Base-by-base conservation (phyloP, 805 yeast genomes). In the Ogataea parapolymorpha region DNA sequence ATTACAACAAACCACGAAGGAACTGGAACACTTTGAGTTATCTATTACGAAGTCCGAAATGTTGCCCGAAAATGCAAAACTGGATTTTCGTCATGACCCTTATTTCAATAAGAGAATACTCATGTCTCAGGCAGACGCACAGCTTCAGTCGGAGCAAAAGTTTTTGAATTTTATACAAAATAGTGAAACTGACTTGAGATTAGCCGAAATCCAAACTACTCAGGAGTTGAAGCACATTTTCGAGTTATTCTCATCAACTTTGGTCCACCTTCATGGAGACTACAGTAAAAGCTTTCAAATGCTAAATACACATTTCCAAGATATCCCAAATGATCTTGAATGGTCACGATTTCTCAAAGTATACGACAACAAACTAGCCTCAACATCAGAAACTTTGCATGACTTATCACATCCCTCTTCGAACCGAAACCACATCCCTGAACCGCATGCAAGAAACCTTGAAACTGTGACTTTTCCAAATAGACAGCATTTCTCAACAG, bases 71-170 rank as follows among this genome's bases (percentile, higher is more conserved):
- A 30, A 24, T 3, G 22, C 31, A 10, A 62, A 59, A 39, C 44
- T 63, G 6, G 74, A 71, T 24, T 60, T 63, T 38, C 55, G 59
- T 33, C 58, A 58, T 27, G 81, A 75, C 48, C 81, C 81, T 5
- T 75, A 68, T 47, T 50, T 74, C 20, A 46, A 66, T 32, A 67
- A 68, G 50, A 67, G 78, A 38, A 32, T 45, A 3, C 59, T 70
- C 3, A 41, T 64, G 20, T 51, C 56, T 32, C 57, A 64, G 33
- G 69, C 75, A 4, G 63, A 61, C 10, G 56, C 51, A 22, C 80
- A 75, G 55, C 49, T 75, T 22, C 56, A 55, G 29, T 66, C 66
- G 48, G 80, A 76, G 53, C 73, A 75, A 52, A 48, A 52, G 17
- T 72, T 71, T 45, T 58, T 70, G 16, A 76, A 71, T 42, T 70